phyloP scores from a whole-genome alignment of 1,284 basidiomycete genomes.

The Austroboletus niveus region DNA sequence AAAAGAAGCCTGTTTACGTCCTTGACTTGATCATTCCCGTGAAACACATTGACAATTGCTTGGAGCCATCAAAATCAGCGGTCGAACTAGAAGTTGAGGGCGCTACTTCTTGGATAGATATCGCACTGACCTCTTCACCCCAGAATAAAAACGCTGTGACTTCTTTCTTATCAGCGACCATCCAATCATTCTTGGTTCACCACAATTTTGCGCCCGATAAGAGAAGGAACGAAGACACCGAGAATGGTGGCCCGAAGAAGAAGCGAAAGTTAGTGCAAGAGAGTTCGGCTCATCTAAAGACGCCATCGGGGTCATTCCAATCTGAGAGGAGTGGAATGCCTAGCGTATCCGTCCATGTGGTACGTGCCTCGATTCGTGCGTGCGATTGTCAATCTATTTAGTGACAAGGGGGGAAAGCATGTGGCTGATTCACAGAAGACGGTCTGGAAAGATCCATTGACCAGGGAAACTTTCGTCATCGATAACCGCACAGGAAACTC shows the following conservation, averaged over 20 bases:
- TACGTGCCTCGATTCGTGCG: constrained; percentile 15
- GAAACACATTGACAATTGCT: constrained; percentile 67
- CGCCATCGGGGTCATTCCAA: constrained; percentile 14
- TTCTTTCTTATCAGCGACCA: constrained; percentile 54
- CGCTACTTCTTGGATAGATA: background rate
- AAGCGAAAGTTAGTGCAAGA: constrained; percentile 33
- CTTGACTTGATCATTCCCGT: constrained; percentile 70
- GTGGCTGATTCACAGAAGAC: constrained; percentile 32
- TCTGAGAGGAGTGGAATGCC: constrained; percentile 9
- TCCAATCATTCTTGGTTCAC: constrained; percentile 64
- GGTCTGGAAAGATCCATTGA: constrained; percentile 61
- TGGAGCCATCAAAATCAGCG: constrained; percentile 72
- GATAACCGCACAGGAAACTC: constrained; percentile 66
- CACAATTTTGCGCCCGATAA: constrained; percentile 54
- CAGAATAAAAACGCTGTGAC: constrained; percentile 51
- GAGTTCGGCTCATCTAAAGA: constrained; percentile 12
- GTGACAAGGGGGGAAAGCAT: constrained; percentile 10
- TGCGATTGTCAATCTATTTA: constrained; percentile 8
- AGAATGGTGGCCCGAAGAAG: constrained; percentile 37
- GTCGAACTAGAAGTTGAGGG: constrained; percentile 64
- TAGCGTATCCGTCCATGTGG: constrained; percentile 13
- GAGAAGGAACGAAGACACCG: constrained; percentile 14
- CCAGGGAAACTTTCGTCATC: constrained; percentile 66
- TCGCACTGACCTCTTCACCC: constrained; percentile 10
- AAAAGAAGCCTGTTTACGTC: constrained; percentile 79